phyloP scores from a whole-genome alignment of 2,329 filamentous ascomycete species.

The Penicillium crustosum region DNA sequence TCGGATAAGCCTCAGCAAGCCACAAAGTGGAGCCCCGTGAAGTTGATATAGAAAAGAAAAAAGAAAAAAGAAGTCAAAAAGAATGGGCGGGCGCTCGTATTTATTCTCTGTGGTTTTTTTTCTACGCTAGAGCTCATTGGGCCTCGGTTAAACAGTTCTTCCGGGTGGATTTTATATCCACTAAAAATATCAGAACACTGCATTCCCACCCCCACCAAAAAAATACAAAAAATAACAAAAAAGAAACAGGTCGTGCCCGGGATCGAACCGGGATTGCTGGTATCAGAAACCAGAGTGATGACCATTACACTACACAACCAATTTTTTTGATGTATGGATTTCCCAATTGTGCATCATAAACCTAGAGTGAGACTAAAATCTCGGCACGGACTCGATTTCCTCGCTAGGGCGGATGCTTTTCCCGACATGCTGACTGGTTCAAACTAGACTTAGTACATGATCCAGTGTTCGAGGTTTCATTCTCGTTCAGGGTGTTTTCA shows the following conservation, averaged over 20 bases:
- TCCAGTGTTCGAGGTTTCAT: too few species aligned
- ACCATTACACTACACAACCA: constrained; percentile 1
- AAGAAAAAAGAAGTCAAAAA: constrained; percentile 10
- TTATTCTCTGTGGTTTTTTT: constrained; percentile 1
- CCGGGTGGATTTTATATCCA: neutral
- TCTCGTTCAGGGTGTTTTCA: too few species aligned
- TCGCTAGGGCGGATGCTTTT: neutral
- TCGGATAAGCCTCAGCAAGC: constrained; percentile 23
- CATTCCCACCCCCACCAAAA: too few species aligned
- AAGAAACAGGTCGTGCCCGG: constrained; percentile 10
- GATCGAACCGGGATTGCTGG: constrained; percentile 11
- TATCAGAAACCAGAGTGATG: constrained; percentile 5
- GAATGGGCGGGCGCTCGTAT: neutral
- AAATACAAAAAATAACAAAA: neutral
- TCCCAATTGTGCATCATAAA: too few species aligned
- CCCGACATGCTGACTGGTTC: neutral
- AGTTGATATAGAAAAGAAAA: constrained; percentile 19
- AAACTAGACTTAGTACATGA: neutral
- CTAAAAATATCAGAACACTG: neutral
- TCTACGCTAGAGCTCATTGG: constrained; percentile 11
- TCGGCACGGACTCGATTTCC: neutral
- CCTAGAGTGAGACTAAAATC: neutral
- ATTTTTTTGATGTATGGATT: accelerated
- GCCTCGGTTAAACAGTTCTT: neutral
- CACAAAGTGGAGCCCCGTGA: constrained; percentile 24